Conservation (phyloP, 2,329 filamentous ascomycete genomes). For the Phialophora chinensis region DNA sequence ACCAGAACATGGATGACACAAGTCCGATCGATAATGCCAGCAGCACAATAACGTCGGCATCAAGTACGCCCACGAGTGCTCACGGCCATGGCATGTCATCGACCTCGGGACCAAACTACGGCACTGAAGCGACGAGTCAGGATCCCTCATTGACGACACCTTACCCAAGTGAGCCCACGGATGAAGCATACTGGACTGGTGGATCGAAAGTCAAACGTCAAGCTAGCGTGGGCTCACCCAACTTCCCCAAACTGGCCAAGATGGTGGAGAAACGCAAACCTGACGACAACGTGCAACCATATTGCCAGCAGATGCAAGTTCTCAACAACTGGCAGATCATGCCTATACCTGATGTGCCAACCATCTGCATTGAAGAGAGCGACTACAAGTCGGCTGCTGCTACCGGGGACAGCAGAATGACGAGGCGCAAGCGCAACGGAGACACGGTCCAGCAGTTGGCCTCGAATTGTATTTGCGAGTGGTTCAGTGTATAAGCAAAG, state of each 20-base stretch:
- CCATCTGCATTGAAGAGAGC: constrained; percentile 37
- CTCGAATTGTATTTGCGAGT: constrained; percentile 40
- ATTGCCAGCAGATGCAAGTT: constrained; percentile 70
- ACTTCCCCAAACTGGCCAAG: constrained; percentile 66
- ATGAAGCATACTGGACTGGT: constrained; percentile 32
- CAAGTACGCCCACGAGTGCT: constrained; percentile 28
- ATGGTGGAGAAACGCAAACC: constrained; percentile 67
- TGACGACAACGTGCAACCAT: constrained; percentile 51
- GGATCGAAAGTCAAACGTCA: constrained; percentile 29
- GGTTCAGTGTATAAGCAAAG: constrained; percentile 34
- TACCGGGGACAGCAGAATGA: constrained; percentile 12
- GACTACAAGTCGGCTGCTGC: constrained; percentile 26
- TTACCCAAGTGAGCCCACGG: constrained; percentile 31
- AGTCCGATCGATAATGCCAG: constrained; percentile 31
- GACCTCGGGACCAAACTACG: constrained; percentile 12
- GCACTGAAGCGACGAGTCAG: constrained; percentile 22
- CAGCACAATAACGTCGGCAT: constrained; percentile 33
- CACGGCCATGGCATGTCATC: constrained; percentile 9
- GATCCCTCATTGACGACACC: constrained; percentile 38
- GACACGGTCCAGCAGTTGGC: constrained; percentile 31
- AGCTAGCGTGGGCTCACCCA: constrained; percentile 37
- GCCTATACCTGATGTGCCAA: constrained; percentile 40
- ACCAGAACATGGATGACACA: constrained; percentile 54
- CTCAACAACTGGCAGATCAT: constrained; percentile 57
- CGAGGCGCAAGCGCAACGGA: constrained; percentile 6